Evolutionary conservation across 345 rosid species (phyloP), one percentile per base, ranked within the genome.

Genomic region (Eucalyptus sp.): DNA sequence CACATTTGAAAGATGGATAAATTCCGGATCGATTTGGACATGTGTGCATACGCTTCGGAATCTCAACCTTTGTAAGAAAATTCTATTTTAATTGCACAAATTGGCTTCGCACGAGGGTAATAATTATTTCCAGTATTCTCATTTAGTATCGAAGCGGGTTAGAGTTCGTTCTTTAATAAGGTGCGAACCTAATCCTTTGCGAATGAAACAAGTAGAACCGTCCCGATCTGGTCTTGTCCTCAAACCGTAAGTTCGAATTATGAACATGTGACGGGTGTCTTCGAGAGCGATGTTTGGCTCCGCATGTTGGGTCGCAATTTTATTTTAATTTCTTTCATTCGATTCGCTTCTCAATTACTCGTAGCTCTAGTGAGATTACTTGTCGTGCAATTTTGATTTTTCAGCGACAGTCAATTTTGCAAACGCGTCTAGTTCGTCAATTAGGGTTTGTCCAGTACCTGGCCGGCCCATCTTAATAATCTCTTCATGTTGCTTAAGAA

Each of bases 211-310:
- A 24, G 14, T 5, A 5, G 2, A 0, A 22, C 27, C 1, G 0
- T 37, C 25, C 0, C 25, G 7, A 18, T 10, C 81, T 4, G 1
- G 27, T 24, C 27, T 18, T 6, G 5, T 37, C 22, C 25, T 37
- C 46, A 18, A 9, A 71, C 7, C 4, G 25, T 18, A 10, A 37
- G 13, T 71, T 71, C 13, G 2, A 20, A 71, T 71, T 71, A 17
- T 9, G 25, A 37, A 3, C 27, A 71, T 5, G 81, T 1, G 12
- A 37, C 0, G 27, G 27, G 4, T 37, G 0, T 37, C 14, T 37
- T 5, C 2, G 8, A 71, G 46, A 37, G 13, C 1, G 25, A 37
- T 0, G 3, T 37, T 71, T 3, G 27, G 46, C 25, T 18, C 4
- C 10, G 2, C 46, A 3, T 10, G 20, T 5, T 2, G 44, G 14